phyloP scores from a whole-genome alignment of 169 alveolate genomes.

The Plasmodium knowlesi region DNA sequence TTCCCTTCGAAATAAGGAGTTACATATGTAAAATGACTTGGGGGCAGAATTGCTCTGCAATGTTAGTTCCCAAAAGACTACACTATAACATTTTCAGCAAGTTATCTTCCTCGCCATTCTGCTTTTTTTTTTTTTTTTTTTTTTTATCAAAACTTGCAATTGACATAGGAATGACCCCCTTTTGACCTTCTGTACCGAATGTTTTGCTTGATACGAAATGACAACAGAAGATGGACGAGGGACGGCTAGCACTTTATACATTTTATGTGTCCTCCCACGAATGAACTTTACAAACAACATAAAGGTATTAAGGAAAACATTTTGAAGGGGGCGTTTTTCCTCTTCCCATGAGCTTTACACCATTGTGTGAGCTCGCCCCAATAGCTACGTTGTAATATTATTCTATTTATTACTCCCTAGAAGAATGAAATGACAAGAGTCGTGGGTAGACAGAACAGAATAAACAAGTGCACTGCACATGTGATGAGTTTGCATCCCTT shows the following conservation, averaged over 20 bases:
- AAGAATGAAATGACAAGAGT: background rate
- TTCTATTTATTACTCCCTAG: background rate
- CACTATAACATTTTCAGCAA: background rate
- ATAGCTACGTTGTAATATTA: background rate
- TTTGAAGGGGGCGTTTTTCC: background rate
- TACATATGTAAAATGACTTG: background rate
- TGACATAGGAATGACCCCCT: background rate
- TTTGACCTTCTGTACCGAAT: background rate
- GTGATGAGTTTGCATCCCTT: background rate
- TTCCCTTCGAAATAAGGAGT: background rate
- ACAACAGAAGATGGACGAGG: background rate
- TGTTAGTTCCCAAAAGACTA: background rate
- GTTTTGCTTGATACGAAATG: background rate
- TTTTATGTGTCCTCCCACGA: background rate
- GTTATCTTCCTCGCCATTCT: background rate
- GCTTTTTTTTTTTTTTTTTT: background rate
- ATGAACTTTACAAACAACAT: background rate
- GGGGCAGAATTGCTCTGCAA: background rate
- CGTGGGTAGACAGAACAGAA: background rate
- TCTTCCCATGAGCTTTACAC: background rate
- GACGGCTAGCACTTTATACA: background rate
- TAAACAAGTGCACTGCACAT: background rate
- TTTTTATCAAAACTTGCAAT: background rate
- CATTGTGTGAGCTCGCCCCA: background rate
- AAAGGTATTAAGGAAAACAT: background rate